Conservation (phyloP, 345 rosid genomes). For the Bruguiera parviflora region DNA sequence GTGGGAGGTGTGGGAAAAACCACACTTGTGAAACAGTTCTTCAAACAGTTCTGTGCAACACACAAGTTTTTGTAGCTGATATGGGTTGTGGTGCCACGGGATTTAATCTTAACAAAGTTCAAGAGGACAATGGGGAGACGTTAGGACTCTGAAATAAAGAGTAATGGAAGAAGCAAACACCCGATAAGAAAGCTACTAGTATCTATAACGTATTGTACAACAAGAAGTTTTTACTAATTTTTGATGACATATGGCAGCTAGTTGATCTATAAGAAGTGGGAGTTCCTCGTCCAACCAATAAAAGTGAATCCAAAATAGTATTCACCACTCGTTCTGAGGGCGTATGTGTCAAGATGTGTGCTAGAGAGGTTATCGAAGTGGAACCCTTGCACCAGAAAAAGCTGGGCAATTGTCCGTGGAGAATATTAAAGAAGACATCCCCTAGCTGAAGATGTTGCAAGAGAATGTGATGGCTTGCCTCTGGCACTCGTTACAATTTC, state of each 20-base stretch:
- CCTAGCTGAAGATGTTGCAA: background rate
- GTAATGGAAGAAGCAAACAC: no score
- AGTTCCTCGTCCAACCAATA: background rate
- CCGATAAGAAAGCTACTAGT: background rate
- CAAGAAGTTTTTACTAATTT: conserved; percentile 1
- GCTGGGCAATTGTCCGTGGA: conserved; percentile 6
- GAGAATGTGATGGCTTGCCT: conserved; percentile 23
- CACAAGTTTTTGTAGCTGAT: no score
- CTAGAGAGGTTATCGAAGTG: background rate
- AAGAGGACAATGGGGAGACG: background rate
- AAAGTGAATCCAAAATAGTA: conserved; percentile 2
- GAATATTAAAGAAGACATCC: background rate
- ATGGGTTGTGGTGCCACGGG: background rate
- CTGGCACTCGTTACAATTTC: conserved; percentile 7
- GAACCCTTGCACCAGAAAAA: background rate
- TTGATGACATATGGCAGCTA: conserved; percentile 22
- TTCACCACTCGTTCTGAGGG: conserved; percentile 10
- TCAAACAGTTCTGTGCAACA: background rate
- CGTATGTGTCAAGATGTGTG: conserved; percentile 8
- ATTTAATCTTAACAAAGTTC: background rate
- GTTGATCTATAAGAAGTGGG: background rate
- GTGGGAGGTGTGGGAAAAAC: conserved; percentile 4
- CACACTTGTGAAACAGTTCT: background rate
- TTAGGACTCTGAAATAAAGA: no score
- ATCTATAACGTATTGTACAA: no score